Evolutionary conservation across 2,329 filamentous ascomycete species (phyloP).

Genomic region (Ploettnerulaceae sp.): DNA sequence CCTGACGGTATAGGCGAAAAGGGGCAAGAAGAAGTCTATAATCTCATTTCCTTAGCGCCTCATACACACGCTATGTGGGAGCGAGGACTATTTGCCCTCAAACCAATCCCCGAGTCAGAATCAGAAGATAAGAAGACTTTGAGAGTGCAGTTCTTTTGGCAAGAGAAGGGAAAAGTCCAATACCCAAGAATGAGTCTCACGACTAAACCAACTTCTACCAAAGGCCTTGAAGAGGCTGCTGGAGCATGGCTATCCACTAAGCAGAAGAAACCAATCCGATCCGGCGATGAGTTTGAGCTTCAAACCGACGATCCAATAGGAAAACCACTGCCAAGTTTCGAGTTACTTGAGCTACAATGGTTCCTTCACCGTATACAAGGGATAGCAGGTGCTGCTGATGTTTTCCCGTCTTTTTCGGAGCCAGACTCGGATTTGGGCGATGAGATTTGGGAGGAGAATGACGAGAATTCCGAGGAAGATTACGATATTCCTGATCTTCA

Average conservation of each 20-base stretch:
- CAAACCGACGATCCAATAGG: conserved; percentile 11
- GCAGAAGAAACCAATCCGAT: not conserved
- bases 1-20: conserved; percentile 8
- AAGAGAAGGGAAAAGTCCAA: not conserved
- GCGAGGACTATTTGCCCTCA: conserved; percentile 13
- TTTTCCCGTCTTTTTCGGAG: too few relatives aligned
- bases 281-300: conserved; percentile 10
- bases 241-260: not conserved
- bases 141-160: conserved; percentile 17
- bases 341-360: conserved; percentile 16
- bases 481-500: too few relatives aligned
- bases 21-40: conserved; percentile 8
- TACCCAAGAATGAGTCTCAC: conserved; percentile 9
- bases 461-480: too few relatives aligned
- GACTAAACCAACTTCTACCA: conserved; percentile 10
- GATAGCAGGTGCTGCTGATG: conserved; percentile 13
- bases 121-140: conserved; percentile 15
- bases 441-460: too few relatives aligned
- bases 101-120: conserved; percentile 13
- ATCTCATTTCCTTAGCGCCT: conserved; percentile 11
- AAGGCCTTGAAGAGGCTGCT: conserved; percentile 8
- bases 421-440: too few relatives aligned
- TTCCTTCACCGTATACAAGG: too few relatives aligned
- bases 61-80: conserved; percentile 6
- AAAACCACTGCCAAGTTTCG: conserved; percentile 14